Evolutionary conservation across 2,329 filamentous ascomycete species (phyloP).

Genomic region (Penicillium oxalicum): DNA sequence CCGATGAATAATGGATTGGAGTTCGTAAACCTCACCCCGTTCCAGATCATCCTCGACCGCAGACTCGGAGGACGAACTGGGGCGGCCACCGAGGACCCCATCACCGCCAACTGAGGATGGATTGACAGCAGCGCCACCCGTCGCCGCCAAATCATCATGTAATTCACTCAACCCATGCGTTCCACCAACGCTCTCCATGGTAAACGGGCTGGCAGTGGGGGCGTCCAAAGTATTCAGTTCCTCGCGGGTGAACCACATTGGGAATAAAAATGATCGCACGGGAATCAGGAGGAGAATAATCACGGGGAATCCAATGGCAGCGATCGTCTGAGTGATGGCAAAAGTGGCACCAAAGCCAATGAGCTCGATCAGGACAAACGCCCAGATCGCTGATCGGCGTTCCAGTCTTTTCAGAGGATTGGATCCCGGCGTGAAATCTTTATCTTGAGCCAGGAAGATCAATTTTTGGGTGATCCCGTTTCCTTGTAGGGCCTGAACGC

Average conservation of each 20-base stretch:
- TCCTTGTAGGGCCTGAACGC: constrained; percentile 66
- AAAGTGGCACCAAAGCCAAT: constrained; percentile 71
- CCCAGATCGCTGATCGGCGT: constrained; percentile 63
- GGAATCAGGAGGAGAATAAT: constrained; percentile 67
- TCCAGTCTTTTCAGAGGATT: constrained; percentile 57
- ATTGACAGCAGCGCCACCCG: constrained; percentile 1
- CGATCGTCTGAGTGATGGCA: constrained; percentile 76
- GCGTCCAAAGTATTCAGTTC: constrained; percentile 62
- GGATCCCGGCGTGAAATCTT: constrained; percentile 49
- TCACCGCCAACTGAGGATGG: constrained; percentile 10
- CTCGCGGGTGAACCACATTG: constrained; percentile 52
- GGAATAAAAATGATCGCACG: constrained; percentile 58
- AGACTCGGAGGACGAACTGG: constrained; percentile 22
- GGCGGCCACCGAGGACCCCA: constrained; percentile 15
- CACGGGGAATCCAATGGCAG: constrained; percentile 73
- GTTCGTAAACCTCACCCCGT: constrained; percentile 37
- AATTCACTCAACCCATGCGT: constrained; percentile 46
- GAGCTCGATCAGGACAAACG: constrained; percentile 63
- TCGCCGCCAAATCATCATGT: constrained; percentile 5
- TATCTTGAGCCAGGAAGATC: constrained; percentile 62
- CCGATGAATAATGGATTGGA: constrained; percentile 26
- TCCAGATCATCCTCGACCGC: constrained; percentile 35
- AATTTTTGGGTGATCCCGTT: constrained; percentile 75
- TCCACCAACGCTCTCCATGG: constrained; percentile 69
- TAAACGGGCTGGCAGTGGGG: constrained; percentile 69